A percentile compares a stretch with the other conserved stretches of the same genome.
phyloP scores from a whole-genome alignment of 768 basidiomycete species.

The Serendipita sp. region DNA sequence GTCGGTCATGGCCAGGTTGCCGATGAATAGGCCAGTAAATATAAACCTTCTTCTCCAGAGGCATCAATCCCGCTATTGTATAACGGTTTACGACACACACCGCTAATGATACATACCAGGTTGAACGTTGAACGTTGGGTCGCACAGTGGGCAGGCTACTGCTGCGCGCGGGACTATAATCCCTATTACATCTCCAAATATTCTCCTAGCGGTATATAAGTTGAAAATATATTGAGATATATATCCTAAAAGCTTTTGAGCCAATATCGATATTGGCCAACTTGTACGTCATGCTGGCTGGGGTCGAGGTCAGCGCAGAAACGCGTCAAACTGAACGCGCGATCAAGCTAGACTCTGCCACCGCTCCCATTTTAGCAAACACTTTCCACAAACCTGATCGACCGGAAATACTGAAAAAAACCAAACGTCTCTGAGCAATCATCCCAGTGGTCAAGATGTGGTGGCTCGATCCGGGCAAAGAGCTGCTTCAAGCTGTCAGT shows the following conservation, averaged over 20 bases:
- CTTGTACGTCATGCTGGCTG: neutral
- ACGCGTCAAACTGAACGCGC: neutral
- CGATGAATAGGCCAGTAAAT: too few species aligned
- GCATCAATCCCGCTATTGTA: too few species aligned
- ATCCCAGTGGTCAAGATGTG: conserved; percentile 33
- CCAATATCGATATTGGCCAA: neutral
- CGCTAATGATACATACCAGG: too few species aligned
- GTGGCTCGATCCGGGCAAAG: conserved; percentile 79
- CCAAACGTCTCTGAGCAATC: conserved; percentile 3
- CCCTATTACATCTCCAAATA: neutral
- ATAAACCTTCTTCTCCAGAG: too few species aligned
- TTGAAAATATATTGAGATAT: too few species aligned
- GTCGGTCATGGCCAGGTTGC: too few species aligned
- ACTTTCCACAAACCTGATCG: neutral
- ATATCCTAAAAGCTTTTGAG: too few species aligned
- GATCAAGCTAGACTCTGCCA: neutral
- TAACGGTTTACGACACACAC: too few species aligned
- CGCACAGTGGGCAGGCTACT: too few species aligned
- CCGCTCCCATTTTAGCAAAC: neutral
- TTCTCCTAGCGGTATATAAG: too few species aligned
- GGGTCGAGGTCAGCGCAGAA: neutral
- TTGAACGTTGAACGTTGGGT: too few species aligned
- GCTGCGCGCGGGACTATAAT: neutral
- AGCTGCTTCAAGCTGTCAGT: conserved; percentile 62
- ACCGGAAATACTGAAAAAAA: neutral